Base-by-base conservation (phyloP, 2,329 filamentous ascomycete genomes). In the Mollisiaceae sp. region DNA sequence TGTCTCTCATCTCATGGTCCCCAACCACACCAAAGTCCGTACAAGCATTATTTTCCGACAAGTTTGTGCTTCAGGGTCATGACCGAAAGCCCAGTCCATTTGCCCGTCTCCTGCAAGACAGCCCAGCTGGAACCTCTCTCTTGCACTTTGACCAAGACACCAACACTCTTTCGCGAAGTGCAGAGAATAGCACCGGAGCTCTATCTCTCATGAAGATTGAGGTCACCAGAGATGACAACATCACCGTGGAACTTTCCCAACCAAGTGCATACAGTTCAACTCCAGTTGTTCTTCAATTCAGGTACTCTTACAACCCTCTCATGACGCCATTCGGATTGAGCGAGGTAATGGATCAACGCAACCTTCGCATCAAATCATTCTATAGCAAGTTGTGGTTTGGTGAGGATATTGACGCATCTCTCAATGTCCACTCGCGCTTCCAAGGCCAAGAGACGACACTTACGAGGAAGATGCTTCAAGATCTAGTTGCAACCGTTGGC, bases 61-160 rank as follows among this genome's bases (percentile, higher is more conserved):
- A 54, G 24, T 54, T 32, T 12, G 15, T 54, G 11, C 50, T 54
- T 5, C 50, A 54, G 18, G 50, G 50, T 32, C 50, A 54, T 32
- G 50, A 54, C 15, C 50, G 50, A 27, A 54, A 54, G 50, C 50
- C 50, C 12, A 54, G 50, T 54, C 50, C 24, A 1, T 54, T 54
- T 12, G 50, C 50, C 32, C 50, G 50, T 54, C 50, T 54, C 50
- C 18, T 54, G 50, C 50, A 54, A 35, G 50, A 54, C 50, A 54
- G 50, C 24, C 24, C 50, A 54, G 50, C 11, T 4, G 50, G 50
- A 6, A 54, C 50, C 4, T 54, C 50, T 54, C 50, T 54, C 18
- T n/a, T 54, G 27, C 22, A 54, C 50, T 54, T 54, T 12, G 50
- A 54, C 24, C 50, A 54, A 27, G 50, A 54, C 22, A 54, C 50